Base-by-base conservation (phyloP, 2,329 filamentous ascomycete genomes). In the Fusarium ramigenum region DNA sequence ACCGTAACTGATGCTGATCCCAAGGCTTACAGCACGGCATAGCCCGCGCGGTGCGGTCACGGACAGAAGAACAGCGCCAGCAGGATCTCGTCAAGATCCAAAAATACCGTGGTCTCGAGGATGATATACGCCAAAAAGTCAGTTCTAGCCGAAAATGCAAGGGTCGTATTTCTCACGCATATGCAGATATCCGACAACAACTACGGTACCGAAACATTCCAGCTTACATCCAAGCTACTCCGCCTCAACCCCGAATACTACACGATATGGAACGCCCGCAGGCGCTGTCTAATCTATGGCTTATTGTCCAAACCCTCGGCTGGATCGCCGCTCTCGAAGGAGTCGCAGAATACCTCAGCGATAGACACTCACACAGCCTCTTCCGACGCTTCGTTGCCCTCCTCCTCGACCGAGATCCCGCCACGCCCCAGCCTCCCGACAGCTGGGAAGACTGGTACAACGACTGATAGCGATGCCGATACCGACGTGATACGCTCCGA, bases 231-330 rank as follows among this genome's bases (percentile, higher is more conserved):
- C n/a, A 90, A 89, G 75, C 88, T 96, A 49, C 87, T 96, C 60
- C 88, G 87, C 52, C 88, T 92, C 77, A 97, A 97, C 81, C 94
- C 94, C 32, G 94, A 97, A 82, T 95, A 95, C 85, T 96, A 96
- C 84, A 96, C 94, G 63, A 88, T 94, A 87, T 97, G 94, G 94
- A 97, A 97, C 87, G 89, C 92, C 84, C 92, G 96, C 80, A 92
- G 96, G 78, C 88, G 89, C 78, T 91, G 89, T 83, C 85, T 92
- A 87, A 88, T 84, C 67, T 88, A 85, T 85, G 84, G 85, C 78
- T 87, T 85, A 82, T 88, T 89, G 77, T 90, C 86, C 83, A 87
- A 78, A 86, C 83, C 78, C 23, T 86, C 81, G 82, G 80, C 76
- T 86, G 85, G 83, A 78, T 87, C 82, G 74, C 89, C 78, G 83